Base-by-base conservation (phyloP, 805 yeast genomes). In the Komagataella mondaviorum region DNA sequence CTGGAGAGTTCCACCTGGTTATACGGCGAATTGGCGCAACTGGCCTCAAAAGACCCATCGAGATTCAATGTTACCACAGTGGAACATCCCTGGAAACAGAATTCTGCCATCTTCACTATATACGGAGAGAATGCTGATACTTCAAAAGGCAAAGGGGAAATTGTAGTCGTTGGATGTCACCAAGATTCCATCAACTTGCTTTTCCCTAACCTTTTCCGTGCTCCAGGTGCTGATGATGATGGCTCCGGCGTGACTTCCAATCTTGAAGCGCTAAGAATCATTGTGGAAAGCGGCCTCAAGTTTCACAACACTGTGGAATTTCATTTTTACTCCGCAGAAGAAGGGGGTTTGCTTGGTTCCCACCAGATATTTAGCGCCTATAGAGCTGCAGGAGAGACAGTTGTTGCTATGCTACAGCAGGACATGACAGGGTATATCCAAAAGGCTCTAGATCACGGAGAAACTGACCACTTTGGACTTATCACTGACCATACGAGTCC, bases 161-260 rank as follows among this genome's bases (percentile, higher is more conserved):
- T 73, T 4, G 82, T 91, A 1, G 80, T 91, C 14, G 76, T 91
- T 45, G 96, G 96, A 1, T 85, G 95, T 23, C 98, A 91, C 67
- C 86, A 84, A 61, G 98, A 91, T 63, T 84, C 95, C 2, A 75
- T 83, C 55, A 88, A 88, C 62, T 70, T 87, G 51, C 57, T 86
- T 46, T 72, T 86, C 52, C 96, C 96, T 7, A 72, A 72, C 47
- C 55, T 80, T 17, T 61, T 85, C 56, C 73, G 79, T 22, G 88
- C 96, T 0, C 96, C 96, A 1, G 98, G 98, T 2, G 97, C 96
- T 3, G 98, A 91, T 63, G 98, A 91, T 62, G 86, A 90, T 64
- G 95, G 96, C 2, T 80, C 90, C 3, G 98, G 97, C 7, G 83
- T 90, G 4, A 81, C 84, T 3, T 83, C 95, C 2, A 76, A 78